phyloP scores from a whole-genome alignment of 345 rosid genomes.

The Angophora floribunda region DNA sequence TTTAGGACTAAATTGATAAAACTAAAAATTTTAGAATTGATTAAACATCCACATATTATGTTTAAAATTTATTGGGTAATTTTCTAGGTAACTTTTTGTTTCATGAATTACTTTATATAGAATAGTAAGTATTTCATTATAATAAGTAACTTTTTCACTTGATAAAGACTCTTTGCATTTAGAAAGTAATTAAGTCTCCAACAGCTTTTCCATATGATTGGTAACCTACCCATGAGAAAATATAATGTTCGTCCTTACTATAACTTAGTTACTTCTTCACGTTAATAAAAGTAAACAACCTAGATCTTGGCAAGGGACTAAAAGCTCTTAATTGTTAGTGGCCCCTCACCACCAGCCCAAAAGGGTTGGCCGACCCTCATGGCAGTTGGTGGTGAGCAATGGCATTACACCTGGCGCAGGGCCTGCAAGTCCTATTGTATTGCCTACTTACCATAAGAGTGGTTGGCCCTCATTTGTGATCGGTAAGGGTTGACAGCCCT shows the following conservation, averaged over 20 bases:
- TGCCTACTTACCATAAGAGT: too few species aligned
- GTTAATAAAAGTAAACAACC: neutral
- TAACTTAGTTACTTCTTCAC: neutral
- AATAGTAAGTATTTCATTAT: too few species aligned
- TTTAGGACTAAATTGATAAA: too few species aligned
- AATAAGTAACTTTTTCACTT: too few species aligned
- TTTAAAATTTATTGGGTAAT: neutral
- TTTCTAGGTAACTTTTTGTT: rapidly evolving
- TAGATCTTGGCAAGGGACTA: too few species aligned
- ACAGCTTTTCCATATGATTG: neutral
- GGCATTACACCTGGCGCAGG: neutral
- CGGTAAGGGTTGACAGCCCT: too few species aligned
- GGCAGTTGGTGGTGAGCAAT: too few species aligned
- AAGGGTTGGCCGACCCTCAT: neutral
- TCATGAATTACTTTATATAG: neutral
- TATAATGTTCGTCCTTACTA: too few species aligned
- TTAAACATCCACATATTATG: neutral
- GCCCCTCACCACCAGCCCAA: neutral
- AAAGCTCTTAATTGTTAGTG: neutral
- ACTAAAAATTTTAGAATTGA: too few species aligned
- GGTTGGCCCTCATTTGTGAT: too few species aligned
- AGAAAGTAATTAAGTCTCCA: too few species aligned
- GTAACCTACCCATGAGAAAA: too few species aligned
- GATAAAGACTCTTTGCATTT: neutral
- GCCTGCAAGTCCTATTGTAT: neutral